phyloP scores from a whole-genome alignment of 768 basidiomycete species.

The Pulveroboletus ravenelii region DNA sequence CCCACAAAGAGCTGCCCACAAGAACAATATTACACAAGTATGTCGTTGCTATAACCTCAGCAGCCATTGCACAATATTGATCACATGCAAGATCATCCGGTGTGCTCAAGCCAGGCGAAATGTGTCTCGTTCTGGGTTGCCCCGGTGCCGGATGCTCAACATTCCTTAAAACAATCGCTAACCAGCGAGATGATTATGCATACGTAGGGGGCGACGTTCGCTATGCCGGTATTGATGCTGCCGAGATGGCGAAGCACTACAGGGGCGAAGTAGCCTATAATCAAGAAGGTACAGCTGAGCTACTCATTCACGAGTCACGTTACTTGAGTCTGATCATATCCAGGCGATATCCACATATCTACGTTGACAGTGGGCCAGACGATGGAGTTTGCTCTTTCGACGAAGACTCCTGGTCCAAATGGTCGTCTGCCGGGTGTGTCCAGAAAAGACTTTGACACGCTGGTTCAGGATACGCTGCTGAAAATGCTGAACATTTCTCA shows the following conservation, averaged over 20 bases:
- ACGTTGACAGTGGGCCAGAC: slow-evolving; percentile 81
- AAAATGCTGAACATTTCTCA: slow-evolving; percentile 82
- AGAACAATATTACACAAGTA: slow-evolving; percentile 60
- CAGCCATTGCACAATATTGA: neutral
- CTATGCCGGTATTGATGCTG: slow-evolving; percentile 75
- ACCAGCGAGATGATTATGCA: slow-evolving; percentile 63
- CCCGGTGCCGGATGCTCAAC: slow-evolving; percentile 84
- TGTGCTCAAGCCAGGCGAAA: slow-evolving; percentile 72
- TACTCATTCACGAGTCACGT: neutral
- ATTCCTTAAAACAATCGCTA: slow-evolving; percentile 80
- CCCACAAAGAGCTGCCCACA: slow-evolving; percentile 35
- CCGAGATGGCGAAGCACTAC: slow-evolving; percentile 72
- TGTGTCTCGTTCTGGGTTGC: slow-evolving; percentile 81
- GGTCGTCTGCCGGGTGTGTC: slow-evolving; percentile 67
- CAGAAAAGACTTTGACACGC: slow-evolving; percentile 49
- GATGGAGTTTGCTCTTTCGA: slow-evolving; percentile 63
- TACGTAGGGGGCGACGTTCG: slow-evolving; percentile 65
- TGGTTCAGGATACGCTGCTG: slow-evolving; percentile 59
- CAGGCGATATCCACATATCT: slow-evolving; percentile 78
- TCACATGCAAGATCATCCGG: slow-evolving; percentile 51
- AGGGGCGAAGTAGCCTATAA: slow-evolving; percentile 80
- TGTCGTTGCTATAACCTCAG: slow-evolving; percentile 6
- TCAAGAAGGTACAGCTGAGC: slow-evolving; percentile 50
- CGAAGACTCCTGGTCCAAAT: slow-evolving; percentile 71
- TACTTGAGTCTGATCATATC: neutral